Percentiles rank a stretch among this genome's conserved stretches.
These are phyloP conservation scores for Pyrenophora tritici-repentis DNA, from an alignment of 2,329 filamentous ascomycete genomes.

Conservation along the genomic window DNA sequence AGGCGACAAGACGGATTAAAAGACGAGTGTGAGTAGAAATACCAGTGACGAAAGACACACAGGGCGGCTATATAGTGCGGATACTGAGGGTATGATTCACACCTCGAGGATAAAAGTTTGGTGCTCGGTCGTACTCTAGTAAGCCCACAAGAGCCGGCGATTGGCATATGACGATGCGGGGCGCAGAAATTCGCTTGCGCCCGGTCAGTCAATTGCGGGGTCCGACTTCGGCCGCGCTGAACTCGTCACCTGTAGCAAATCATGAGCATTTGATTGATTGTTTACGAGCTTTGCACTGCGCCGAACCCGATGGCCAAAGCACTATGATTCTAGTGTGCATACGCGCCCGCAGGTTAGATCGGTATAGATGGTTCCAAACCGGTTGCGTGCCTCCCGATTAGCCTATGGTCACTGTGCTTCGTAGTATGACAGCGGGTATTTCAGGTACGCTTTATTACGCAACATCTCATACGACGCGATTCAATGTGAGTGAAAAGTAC, in stretches of 20 bases:
- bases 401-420: neutral
- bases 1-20: neutral
- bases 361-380: neutral
- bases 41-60: neutral
- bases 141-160: conserved; percentile 8
- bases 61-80: conserved; percentile 7
- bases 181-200: conserved; percentile 17
- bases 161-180: conserved; percentile 25
- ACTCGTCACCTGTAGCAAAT: conserved; percentile 2
- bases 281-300: neutral
- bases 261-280: neutral
- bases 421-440: conserved; percentile 9
- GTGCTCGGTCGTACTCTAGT: conserved; percentile 16
- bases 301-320: neutral
- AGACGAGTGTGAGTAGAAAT: neutral
- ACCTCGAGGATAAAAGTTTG: conserved; percentile 16
- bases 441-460: conserved; percentile 10
- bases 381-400: neutral
- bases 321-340: conserved; percentile 3
- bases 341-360: neutral
- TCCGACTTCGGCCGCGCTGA: conserved; percentile 17
- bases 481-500: conserved; percentile 1
- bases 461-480: conserved; percentile 4
- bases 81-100: conserved; percentile 19
- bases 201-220: conserved; percentile 13